Base-by-base conservation (phyloP, 371 early-diverging fungal species). In the Rhizomucor pusillus region DNA sequence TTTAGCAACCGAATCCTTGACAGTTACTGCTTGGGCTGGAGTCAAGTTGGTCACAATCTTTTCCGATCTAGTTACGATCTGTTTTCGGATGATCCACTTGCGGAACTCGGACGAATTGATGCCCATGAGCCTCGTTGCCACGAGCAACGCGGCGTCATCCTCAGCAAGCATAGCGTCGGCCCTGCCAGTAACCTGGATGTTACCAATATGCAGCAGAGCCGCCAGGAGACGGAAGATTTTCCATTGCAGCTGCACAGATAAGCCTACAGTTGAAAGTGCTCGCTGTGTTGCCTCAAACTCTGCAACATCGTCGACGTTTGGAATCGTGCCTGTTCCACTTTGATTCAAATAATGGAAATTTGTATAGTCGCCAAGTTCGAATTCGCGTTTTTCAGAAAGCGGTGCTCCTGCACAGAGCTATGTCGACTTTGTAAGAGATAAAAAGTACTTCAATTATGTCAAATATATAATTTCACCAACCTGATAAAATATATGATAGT, bases 401-500 rank as follows among this genome's bases (percentile, higher is more conserved):
- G 93, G 90, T 14, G 86, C 87, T 46, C 91, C 95, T 14, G 92
- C 90, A 67, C 95, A 90, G 18, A 99, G 82, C 85, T 91, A 55
- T 23, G 23, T 47, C n/a, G 18, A 34, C 5, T n/a, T 0, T 29
- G 37, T 33, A 1, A 25, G n/a, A 36, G 7, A 18, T 37, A 36
- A 11, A 14, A 10, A 18, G 3, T 23, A 20, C 12, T 19, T 16
- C 20, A 4, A 1, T 44, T 14, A 19, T 33, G 33, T 0, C 12
- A n/a, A 19, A 1, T 5, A 16, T 16, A 3, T 10, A 7, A 41
- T 4, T 14, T 14, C 23, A 39, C 20, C 49, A 71, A 81, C 79
- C 65, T 91, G 95, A 75, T 99, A 99, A 73, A 99, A 99, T 56
- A 99, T 94, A 77, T 99, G 99, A 79, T 97, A 99, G 77, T 98